Conservation (phyloP, 352 stramenopile genomes). For the Globisporangium cederbergense region DNA sequence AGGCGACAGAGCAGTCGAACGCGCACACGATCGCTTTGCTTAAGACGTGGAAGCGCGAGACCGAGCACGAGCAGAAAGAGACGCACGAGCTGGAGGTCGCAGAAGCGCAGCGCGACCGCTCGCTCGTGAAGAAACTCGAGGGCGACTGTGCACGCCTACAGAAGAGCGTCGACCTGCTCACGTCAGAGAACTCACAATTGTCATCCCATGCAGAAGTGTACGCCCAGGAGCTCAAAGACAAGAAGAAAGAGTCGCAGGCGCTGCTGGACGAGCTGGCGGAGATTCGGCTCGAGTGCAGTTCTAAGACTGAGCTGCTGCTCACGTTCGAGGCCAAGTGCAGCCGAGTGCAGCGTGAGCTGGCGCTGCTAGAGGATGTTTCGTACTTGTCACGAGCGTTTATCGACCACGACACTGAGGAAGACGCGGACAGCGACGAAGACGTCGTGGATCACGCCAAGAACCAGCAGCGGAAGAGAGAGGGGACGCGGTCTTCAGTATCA, state of each 20-base stretch:
- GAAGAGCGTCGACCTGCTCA: constrained; percentile 25
- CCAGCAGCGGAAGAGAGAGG: not conserved
- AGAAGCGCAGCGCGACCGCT: constrained; percentile 37
- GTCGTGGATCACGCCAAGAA: constrained; percentile 15
- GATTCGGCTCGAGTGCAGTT: constrained; percentile 38
- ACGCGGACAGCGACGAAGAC: constrained; percentile 55
- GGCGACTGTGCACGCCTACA: constrained; percentile 28
- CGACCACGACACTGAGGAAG: constrained; percentile 63
- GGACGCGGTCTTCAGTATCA: not conserved
- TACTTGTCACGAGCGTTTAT: constrained; percentile 70
- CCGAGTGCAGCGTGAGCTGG: constrained; percentile 67
- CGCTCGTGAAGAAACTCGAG: constrained; percentile 44
- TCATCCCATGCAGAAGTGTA: not conserved
- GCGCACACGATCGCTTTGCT: constrained; percentile 36
- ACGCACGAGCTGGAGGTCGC: constrained; percentile 30
- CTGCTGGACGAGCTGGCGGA: constrained; percentile 39
- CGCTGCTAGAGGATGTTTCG: constrained; percentile 72
- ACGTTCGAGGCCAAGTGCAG: constrained; percentile 62
- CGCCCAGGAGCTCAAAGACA: constrained; percentile 17
- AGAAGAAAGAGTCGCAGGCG: constrained; percentile 36
- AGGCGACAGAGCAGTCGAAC: constrained; percentile 33
- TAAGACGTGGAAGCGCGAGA: constrained; percentile 43
- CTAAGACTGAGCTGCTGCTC: constrained; percentile 53
- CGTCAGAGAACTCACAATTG: constrained; percentile 25
- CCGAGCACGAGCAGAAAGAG: constrained; percentile 42